Base-by-base conservation (phyloP, 306 rosid species). In the Acacia confusa region DNA sequence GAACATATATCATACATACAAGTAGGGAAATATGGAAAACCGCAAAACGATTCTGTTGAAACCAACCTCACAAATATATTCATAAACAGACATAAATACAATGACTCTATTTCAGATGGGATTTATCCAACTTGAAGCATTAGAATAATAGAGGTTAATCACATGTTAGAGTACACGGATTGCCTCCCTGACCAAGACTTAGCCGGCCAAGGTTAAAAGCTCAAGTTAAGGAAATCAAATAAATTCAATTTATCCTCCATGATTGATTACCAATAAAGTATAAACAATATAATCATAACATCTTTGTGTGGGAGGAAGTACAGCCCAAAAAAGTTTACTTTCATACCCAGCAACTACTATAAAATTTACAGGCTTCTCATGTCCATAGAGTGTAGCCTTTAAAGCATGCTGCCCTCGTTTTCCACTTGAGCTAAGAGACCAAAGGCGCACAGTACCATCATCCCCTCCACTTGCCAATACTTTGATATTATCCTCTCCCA, bases 381-480 rank as follows among this genome's bases (percentile, higher is more conserved):
- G 98, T 43, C 98, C 98, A 85, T 88, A 82, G 7, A 92, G 78
- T 66, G 98, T 92, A 75, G 97, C 93, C 87, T 87, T 92, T 24
- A 85, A 79, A 70, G 97, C 91, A 30, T 60, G 88, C 79, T 88
- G 91, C 45, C 97, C 96, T 27, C 92, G 89, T 79, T 80, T 89
- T 52, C 94, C 94, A 79, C 87, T 76, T 24, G 97, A 88, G 80
- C 79, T 73, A 58, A 94, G 88, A 53, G 96, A 94, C 97, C 97
- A 94, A 41, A 94, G 93, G 75, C 94, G 93, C 79, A 94, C 93
- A 43, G 97, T 92, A 78, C 94, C 90, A 75, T 94, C 98, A 86
- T 92, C 97, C 77, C 97, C 98, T 82, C 98, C 98, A 82, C 98
- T 94, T 66, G 97, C 98, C 90, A 94, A 85, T 60, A 94, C 74